A percentile compares a stretch with the other conserved stretches of the same genome.
These are phyloP conservation scores for Anthoceros angustus DNA, from an alignment of 225 moss, liverwort and hornwort genomes.

Conservation along the genomic window DNA sequence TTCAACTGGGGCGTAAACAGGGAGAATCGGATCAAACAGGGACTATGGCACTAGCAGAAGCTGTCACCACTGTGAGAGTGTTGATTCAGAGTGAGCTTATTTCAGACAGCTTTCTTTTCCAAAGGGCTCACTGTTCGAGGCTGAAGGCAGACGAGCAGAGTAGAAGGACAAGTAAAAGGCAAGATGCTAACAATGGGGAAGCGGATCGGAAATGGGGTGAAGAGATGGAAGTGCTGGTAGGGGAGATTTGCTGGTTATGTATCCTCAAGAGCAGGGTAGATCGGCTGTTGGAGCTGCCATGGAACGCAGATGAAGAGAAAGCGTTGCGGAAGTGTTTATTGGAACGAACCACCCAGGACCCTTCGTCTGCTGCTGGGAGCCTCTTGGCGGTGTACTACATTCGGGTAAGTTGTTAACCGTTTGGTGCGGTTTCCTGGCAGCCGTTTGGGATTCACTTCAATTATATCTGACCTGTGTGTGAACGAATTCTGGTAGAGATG, in stretches of 20 bases:
- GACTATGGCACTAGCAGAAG: constrained; percentile 58
- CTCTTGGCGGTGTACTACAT: constrained; percentile 68
- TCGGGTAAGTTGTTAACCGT: constrained; percentile 31
- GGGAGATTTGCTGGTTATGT: constrained; percentile 70
- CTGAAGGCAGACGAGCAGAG: constrained; percentile 49
- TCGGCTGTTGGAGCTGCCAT: constrained; percentile 67
- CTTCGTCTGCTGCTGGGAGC: constrained; percentile 61
- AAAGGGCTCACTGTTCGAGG: constrained; percentile 59
- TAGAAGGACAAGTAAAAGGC: constrained; percentile 13
- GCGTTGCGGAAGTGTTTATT: constrained; percentile 60
- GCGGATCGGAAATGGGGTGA: constrained; percentile 35
- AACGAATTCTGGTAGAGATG: constrained; percentile 26
- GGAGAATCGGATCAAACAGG: constrained; percentile 14
- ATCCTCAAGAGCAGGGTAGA: constrained; percentile 38
- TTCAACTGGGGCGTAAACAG: constrained; percentile 20
- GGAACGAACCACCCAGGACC: constrained; percentile 66
- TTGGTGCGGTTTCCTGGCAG: background rate
- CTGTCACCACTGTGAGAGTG: constrained; percentile 72
- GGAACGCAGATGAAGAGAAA: constrained; percentile 80
- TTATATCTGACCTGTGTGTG: constrained; percentile 1
- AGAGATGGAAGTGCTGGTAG: constrained; percentile 57
- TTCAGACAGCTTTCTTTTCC: constrained; percentile 65
- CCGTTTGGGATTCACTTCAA: background rate
- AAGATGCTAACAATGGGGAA: constrained; percentile 9
- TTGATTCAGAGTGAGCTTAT: constrained; percentile 73